These are phyloP conservation scores for Wickerhamomyces sp. DNA, from an alignment of 1,139 yeast species.

Conservation along the genomic window DNA sequence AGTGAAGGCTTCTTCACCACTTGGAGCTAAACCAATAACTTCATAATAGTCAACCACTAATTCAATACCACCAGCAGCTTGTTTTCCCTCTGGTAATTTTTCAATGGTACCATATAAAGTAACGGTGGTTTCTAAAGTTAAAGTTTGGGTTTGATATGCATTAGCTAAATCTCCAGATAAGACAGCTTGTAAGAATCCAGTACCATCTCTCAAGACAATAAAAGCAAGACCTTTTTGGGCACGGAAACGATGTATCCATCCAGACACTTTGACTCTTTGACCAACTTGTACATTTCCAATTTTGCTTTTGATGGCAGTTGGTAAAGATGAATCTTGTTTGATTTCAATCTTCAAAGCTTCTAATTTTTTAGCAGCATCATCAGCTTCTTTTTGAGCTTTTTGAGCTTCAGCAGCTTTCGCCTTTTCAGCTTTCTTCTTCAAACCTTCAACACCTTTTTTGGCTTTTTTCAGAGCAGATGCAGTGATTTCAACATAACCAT, in stretches of 20 bases:
- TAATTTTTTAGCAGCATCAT: constrained; percentile 63
- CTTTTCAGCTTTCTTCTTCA: constrained; percentile 85
- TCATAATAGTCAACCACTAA: constrained; percentile 85
- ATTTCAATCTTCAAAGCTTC: constrained; percentile 77
- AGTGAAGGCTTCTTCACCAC: constrained; percentile 93
- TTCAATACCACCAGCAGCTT: constrained; percentile 98
- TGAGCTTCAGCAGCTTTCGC: constrained; percentile 62
- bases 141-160: constrained; percentile 76
- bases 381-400: constrained; percentile 55
- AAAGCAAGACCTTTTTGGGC: constrained; percentile 89
- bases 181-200: constrained; percentile 86
- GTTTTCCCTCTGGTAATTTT: constrained; percentile 90
- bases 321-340: constrained; percentile 67
- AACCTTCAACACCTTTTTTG: constrained; percentile 89
- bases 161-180: constrained; percentile 87
- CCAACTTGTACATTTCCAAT: constrained; percentile 44
- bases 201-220: constrained; percentile 90
- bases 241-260: constrained; percentile 97
- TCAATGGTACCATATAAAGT: constrained; percentile 73
- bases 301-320: constrained; percentile 65
- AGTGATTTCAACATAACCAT: constrained; percentile 70
- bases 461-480: constrained; percentile 95
- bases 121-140: constrained; percentile 86
- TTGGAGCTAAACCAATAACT: constrained; percentile 88
- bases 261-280: constrained; percentile 70